These are phyloP conservation scores for Ajuga chamaepitys DNA, from an alignment of 257 asterid genomes.

Conservation along the genomic window DNA sequence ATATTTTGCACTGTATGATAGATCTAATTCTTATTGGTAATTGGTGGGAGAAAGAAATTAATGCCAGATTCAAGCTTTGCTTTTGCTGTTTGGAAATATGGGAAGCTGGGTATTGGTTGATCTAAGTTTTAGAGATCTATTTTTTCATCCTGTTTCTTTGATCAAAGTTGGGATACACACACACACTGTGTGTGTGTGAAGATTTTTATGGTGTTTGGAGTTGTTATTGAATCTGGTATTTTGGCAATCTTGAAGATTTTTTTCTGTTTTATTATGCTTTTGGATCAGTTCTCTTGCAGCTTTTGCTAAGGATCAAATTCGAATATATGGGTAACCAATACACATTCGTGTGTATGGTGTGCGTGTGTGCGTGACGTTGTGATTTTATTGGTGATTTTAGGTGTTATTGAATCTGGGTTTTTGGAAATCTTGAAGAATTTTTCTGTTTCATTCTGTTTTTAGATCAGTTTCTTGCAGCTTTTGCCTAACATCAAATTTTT, in stretches of 20 bases:
- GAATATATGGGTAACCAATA: too few relatives aligned
- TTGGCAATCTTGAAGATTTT: conserved; percentile 14
- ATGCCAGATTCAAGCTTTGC: conserved; percentile 38
- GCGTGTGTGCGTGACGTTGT: too few relatives aligned
- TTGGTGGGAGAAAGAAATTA: conserved; percentile 18
- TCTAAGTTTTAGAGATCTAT: conserved; percentile 61
- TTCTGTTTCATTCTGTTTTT: conserved; percentile 7
- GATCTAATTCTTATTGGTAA: conserved; percentile 30
- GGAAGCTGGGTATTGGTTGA: conserved; percentile 37
- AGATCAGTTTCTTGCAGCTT: conserved; percentile 17
- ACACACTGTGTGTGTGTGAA: too few relatives aligned
- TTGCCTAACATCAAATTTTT: too few relatives aligned
- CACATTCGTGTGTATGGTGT: too few relatives aligned
- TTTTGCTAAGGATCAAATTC: conserved; percentile 6
- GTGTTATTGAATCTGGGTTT: too few relatives aligned
- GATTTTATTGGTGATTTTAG: too few relatives aligned
- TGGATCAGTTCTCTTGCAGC: conserved; percentile 18
- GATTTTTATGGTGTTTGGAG: conserved; percentile 15
- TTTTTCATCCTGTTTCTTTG: conserved; percentile 13
- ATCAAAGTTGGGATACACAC: conserved; percentile 29
- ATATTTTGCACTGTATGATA: conserved; percentile 22
- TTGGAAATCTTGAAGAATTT: not conserved
- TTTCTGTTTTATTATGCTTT: conserved; percentile 10
- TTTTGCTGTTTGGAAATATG: conserved; percentile 17
- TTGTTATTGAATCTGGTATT: conserved; percentile 26